Evolutionary conservation across 805 yeast genomes (phyloP).

Genomic region (Peterozyma toletana): DNA sequence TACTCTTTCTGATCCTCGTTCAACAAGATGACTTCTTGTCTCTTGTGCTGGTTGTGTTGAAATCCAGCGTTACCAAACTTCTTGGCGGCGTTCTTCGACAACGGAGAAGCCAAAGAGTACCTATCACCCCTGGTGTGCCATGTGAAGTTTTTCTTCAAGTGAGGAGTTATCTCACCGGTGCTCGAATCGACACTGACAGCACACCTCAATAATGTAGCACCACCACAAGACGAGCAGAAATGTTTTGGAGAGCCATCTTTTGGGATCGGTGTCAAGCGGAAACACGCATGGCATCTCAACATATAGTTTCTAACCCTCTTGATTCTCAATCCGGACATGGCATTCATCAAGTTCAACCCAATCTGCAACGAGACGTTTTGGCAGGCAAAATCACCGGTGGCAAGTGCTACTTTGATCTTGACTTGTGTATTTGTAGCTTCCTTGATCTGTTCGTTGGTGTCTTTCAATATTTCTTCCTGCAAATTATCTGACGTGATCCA

Average conservation of each 20-base stretch:
- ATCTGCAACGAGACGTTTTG: constrained; percentile 92
- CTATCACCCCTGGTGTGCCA: constrained; percentile 88
- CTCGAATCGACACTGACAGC: constrained; percentile 77
- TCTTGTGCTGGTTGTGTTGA: constrained; percentile 60
- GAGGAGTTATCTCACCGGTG: constrained; percentile 82
- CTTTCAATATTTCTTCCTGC: constrained; percentile 60
- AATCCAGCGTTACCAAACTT: constrained; percentile 73
- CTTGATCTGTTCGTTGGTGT: constrained; percentile 54
- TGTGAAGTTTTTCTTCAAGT: constrained; percentile 83
- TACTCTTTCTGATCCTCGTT: constrained; percentile 96
- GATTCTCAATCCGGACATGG: constrained; percentile 78
- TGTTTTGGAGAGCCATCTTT: constrained; percentile 71
- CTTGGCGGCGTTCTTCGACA: constrained; percentile 66
- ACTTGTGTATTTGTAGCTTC: constrained; percentile 23
- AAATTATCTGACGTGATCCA: constrained; percentile 94
- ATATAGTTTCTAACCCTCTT: constrained; percentile 82
- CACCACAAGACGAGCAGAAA: constrained; percentile 95
- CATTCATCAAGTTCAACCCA: constrained; percentile 80
- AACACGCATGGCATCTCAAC: constrained; percentile 97
- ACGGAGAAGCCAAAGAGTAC: constrained; percentile 81
- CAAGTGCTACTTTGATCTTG: constrained; percentile 61
- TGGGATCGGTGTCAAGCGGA: constrained; percentile 71
- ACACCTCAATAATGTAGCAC: constrained; percentile 81
- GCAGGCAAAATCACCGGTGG: constrained; percentile 96
- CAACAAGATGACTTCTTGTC: constrained; percentile 51